Percentiles rank a stretch among this genome's conserved stretches.
Evolutionary conservation across 257 asterid species (phyloP).

Genomic region (Solanum sitiens): DNA sequence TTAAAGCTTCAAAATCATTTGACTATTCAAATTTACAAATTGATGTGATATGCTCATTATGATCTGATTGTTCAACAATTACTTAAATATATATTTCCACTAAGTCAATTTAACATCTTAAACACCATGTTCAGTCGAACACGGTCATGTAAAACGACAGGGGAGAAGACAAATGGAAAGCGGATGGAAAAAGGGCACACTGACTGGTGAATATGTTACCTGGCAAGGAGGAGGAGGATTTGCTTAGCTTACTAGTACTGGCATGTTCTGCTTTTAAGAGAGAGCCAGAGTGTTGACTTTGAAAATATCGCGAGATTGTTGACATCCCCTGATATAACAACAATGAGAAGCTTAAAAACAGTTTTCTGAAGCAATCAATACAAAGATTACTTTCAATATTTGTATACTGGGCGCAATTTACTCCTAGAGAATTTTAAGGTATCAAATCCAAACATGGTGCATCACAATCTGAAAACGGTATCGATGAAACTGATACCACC

Average conservation of each 20-base stretch:
- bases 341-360: neutral
- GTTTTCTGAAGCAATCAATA: neutral
- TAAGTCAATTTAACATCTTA: neutral
- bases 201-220: constrained; percentile 28
- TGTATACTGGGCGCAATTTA: neutral
- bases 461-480: neutral
- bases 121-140: neutral
- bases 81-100: neutral
- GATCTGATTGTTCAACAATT: neutral
- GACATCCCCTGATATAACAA: constrained; percentile 46
- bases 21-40: neutral
- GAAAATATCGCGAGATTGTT: constrained; percentile 61
- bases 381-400: neutral
- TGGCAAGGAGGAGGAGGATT: constrained; percentile 34
- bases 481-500: neutral
- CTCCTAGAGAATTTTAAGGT: neutral
- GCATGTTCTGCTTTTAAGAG: constrained; percentile 17
- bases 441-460: neutral
- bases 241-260: constrained; percentile 22
- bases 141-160: neutral
- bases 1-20: neutral
- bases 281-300: constrained; percentile 24
- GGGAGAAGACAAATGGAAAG: neutral
- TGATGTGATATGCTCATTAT: neutral
- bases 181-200: neutral